phyloP scores from a whole-genome alignment of 1,139 yeast species.

The Debaryomycetaceae sp. region DNA sequence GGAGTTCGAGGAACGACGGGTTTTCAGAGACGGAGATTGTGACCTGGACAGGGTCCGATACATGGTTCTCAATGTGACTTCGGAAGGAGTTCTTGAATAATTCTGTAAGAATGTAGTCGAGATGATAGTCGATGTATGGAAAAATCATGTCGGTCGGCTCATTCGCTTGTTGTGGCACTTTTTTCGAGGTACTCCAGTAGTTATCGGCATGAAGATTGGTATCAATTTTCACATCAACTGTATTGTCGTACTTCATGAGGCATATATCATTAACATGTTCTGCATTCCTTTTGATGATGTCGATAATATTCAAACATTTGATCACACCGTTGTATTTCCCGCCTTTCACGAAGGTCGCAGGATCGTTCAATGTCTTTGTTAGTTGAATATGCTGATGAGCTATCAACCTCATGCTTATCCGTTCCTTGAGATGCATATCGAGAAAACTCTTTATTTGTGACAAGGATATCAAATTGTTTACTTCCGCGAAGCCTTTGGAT shows the following conservation, averaged over 20 bases:
- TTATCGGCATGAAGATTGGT: constrained; percentile 29
- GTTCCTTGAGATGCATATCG: constrained; percentile 74
- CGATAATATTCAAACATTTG: constrained; percentile 58
- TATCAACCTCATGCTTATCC: constrained; percentile 79
- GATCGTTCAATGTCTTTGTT: constrained; percentile 31
- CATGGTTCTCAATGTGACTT: constrained; percentile 73
- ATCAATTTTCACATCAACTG: constrained; percentile 59
- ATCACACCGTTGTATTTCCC: constrained; percentile 68
- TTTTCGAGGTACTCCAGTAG: constrained; percentile 25
- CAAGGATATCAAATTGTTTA: constrained; percentile 49
- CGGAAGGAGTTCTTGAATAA: constrained; percentile 82
- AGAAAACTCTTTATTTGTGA: constrained; percentile 57
- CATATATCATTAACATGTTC: constrained; percentile 81
- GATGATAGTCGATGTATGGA: constrained; percentile 82
- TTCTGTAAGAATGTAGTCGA: constrained; percentile 85
- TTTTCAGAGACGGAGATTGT: constrained; percentile 58
- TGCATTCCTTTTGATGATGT: constrained; percentile 58
- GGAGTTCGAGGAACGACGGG: constrained; percentile 49
- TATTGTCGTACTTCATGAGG: constrained; percentile 73
- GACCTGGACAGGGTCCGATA: constrained; percentile 59
- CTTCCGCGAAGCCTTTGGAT: constrained; percentile 81
- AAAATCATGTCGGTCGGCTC: constrained; percentile 28
- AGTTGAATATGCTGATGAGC: constrained; percentile 80
- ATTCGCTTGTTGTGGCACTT: constrained; percentile 13
- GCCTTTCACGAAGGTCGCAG: constrained; percentile 22